A percentile compares a stretch with the other conserved stretches of the same genome.
Evolutionary conservation across 2,329 filamentous ascomycete genomes (phyloP).

Genomic region (Cladophialophora chaetospira): DNA sequence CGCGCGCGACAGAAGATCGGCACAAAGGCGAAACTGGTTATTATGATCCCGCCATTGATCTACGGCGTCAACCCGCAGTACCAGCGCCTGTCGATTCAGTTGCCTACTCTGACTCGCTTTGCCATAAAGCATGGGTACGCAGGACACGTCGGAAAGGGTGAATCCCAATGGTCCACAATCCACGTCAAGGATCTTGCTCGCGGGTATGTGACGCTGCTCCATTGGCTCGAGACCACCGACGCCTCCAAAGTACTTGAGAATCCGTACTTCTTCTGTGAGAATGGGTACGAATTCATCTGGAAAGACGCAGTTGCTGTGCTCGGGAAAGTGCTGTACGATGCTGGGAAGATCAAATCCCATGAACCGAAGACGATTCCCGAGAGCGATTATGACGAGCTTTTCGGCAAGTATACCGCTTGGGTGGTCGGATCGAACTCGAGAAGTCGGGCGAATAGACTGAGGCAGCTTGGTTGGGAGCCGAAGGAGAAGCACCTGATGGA

Average conservation of each 20-base stretch:
- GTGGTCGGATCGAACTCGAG: slow-evolving; percentile 49
- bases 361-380: slow-evolving; percentile 41
- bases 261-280: slow-evolving; percentile 55
- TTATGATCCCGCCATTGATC: slow-evolving; percentile 53
- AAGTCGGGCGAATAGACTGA: slow-evolving; percentile 48
- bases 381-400: slow-evolving; percentile 46
- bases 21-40: slow-evolving; percentile 47
- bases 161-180: slow-evolving; percentile 46
- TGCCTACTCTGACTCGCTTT: slow-evolving; percentile 52
- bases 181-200: slow-evolving; percentile 53
- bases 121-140: slow-evolving; percentile 53
- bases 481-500: slow-evolving; percentile 46
- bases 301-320: slow-evolving; percentile 44
- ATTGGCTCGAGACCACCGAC: slow-evolving; percentile 45
- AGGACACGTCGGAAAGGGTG: slow-evolving; percentile 49
- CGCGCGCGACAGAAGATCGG: slow-evolving; percentile 41
- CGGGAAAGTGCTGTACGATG: slow-evolving; percentile 41
- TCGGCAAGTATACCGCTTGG: slow-evolving; percentile 40
- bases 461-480: slow-evolving; percentile 50
- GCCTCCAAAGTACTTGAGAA: slow-evolving; percentile 42
- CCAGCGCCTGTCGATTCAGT: slow-evolving; percentile 49
- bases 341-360: slow-evolving; percentile 43
- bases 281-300: slow-evolving; percentile 50
- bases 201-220: slow-evolving; percentile 50
- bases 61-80: slow-evolving; percentile 48